Evolutionary conservation across 768 basidiomycete species (phyloP).

Genomic region (Gymnopilus dilepis): DNA sequence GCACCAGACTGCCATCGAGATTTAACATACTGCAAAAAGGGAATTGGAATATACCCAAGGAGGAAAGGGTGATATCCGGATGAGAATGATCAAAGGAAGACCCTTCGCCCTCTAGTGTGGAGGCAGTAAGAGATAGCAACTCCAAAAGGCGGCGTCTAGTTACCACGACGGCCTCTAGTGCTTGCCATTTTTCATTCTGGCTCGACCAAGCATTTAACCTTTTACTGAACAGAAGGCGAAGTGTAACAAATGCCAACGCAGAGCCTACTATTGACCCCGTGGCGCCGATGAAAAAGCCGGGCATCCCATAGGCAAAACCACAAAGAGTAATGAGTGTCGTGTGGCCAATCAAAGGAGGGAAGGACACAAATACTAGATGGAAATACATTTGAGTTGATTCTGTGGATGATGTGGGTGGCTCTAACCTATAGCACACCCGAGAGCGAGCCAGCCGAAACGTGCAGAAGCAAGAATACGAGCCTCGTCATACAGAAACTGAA

Average conservation of each 20-base stretch:
- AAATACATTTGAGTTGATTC: neutral
- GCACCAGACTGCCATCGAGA: slow-evolving; percentile 1
- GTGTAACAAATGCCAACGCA: slow-evolving; percentile 59
- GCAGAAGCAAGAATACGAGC: slow-evolving; percentile 64
- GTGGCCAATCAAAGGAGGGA: slow-evolving; percentile 71
- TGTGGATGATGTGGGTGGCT: neutral
- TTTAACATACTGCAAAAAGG: slow-evolving; percentile 70
- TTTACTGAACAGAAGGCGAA: slow-evolving; percentile 62
- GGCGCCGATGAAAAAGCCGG: slow-evolving; percentile 72
- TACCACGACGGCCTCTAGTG: slow-evolving; percentile 76
- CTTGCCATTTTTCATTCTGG: slow-evolving; percentile 76
- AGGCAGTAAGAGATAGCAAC: too few species aligned
- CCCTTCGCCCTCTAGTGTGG: slow-evolving; percentile 67
- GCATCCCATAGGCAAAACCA: slow-evolving; percentile 85
- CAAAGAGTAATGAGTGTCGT: slow-evolving; percentile 70
- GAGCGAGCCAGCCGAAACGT: slow-evolving; percentile 65
- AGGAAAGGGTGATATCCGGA: slow-evolving; percentile 82
- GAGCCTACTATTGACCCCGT: slow-evolving; percentile 68
- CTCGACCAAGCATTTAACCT: slow-evolving; percentile 64
- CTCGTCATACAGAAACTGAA: slow-evolving; percentile 73
- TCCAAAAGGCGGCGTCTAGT: too few species aligned
- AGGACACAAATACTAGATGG: slow-evolving; percentile 50
- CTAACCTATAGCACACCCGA: slow-evolving; percentile 59
- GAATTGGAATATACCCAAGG: slow-evolving; percentile 90
- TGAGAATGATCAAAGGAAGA: slow-evolving; percentile 79